Evolutionary conservation across 805 yeast genomes (phyloP).

Genomic region (Starmerella potacharoeniae): DNA sequence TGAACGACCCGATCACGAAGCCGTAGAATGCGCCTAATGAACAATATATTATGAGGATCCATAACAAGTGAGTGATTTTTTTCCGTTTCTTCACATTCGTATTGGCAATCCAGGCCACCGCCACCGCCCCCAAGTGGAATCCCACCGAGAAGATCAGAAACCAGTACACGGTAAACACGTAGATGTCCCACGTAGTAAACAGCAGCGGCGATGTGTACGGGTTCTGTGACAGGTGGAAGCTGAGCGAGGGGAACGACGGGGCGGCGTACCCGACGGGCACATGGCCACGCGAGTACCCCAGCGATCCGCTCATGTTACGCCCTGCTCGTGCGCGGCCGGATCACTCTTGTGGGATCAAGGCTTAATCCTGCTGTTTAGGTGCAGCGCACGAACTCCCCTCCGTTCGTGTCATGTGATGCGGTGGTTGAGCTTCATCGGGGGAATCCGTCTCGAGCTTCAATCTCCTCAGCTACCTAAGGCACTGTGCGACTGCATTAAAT

Average conservation of each 20-base stretch:
- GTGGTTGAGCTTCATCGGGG: too few species aligned
- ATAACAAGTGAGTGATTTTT: conserved; percentile 26
- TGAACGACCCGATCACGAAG: conserved; percentile 57
- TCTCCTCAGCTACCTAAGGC: too few species aligned
- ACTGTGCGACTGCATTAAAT: too few species aligned
- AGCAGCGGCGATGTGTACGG: conserved; percentile 43
- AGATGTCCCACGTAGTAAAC: conserved; percentile 60
- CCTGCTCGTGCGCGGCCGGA: not conserved
- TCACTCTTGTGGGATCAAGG: not conserved
- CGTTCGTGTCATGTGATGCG: too few species aligned
- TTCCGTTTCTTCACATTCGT: conserved; percentile 35
- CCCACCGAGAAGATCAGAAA: conserved; percentile 53
- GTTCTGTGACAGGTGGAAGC: conserved; percentile 20
- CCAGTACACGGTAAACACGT: conserved; percentile 80
- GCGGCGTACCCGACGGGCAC: conserved; percentile 71
- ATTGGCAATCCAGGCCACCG: conserved; percentile 41
- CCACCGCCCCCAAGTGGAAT: conserved; percentile 55
- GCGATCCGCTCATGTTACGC: conserved; percentile 20
- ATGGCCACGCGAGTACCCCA: conserved; percentile 18
- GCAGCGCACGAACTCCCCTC: too few species aligned
- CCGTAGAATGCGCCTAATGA: conserved; percentile 34
- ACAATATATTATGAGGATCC: conserved; percentile 34
- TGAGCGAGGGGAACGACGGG: conserved; percentile 71
- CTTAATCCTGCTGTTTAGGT: too few species aligned
- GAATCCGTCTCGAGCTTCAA: too few species aligned